A percentile compares a stretch with the other conserved stretches of the same genome.
These are phyloP conservation scores for Stevia rebaudiana DNA, from an alignment of 140 eudicot genomes.

Conservation along the genomic window DNA sequence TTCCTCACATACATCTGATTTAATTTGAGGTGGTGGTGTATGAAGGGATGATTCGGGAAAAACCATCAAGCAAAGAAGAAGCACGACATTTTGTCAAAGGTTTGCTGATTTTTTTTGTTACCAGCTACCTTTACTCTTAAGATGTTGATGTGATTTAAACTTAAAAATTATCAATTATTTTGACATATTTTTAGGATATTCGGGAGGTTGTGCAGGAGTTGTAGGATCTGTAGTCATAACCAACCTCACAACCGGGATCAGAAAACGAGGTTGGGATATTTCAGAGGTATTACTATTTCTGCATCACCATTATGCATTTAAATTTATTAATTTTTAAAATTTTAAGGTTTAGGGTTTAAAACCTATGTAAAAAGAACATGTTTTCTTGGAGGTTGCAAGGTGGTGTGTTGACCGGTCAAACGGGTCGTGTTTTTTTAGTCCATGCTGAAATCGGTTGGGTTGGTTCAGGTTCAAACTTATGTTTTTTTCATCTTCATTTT, in stretches of 20 bases:
- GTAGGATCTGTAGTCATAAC: slow-evolving; percentile 77
- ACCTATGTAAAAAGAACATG: not conserved
- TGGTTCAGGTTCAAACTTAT: too few species aligned
- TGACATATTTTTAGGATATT: slow-evolving; percentile 46
- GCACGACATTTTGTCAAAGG: slow-evolving; percentile 83
- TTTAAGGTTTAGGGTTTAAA: too few species aligned
- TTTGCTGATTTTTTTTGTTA: slow-evolving; percentile 19
- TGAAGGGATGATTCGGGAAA: slow-evolving; percentile 76
- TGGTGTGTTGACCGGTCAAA: not conserved
- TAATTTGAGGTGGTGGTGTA: slow-evolving; percentile 79
- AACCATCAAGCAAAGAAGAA: slow-evolving; percentile 81
- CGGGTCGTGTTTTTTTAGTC: not conserved
- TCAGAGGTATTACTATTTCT: slow-evolving; percentile 50
- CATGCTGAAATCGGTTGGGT: not conserved
- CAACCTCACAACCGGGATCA: slow-evolving; percentile 61
- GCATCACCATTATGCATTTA: not conserved
- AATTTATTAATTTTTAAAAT: too few species aligned
- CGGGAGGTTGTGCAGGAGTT: slow-evolving; percentile 67
- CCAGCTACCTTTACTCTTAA: slow-evolving; percentile 1
- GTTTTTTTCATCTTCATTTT: not conserved
- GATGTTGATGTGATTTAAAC: not conserved
- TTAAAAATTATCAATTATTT: not conserved
- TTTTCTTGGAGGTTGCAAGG: not conserved
- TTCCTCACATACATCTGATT: slow-evolving; percentile 47
- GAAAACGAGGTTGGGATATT: slow-evolving; percentile 67